phyloP scores from a whole-genome alignment of 306 rosid genomes.

The Chamaecrista fasciculata region DNA sequence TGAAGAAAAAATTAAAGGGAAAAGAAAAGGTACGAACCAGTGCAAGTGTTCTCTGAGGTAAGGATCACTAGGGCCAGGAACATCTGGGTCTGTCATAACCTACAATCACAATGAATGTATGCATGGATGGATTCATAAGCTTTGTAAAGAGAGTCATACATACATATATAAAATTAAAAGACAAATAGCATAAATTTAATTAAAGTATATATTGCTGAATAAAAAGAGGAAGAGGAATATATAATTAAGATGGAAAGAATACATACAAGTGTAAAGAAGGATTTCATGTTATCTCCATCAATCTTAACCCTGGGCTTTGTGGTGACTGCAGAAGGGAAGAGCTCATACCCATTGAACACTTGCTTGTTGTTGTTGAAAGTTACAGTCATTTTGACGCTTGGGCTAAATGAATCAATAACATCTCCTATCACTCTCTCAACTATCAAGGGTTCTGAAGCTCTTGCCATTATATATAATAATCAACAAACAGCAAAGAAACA shows the following conservation, averaged over 20 bases:
- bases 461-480: slow-evolving; percentile 38
- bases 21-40: slow-evolving; percentile 45
- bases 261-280: slow-evolving; percentile 78
- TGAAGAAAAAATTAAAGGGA: too few relatives aligned
- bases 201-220: not conserved
- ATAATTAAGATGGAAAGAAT: not conserved
- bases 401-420: slow-evolving; percentile 68
- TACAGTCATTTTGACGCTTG: slow-evolving; percentile 50
- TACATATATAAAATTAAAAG: too few relatives aligned
- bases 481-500: not conserved
- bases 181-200: too few relatives aligned
- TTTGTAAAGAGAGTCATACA: not conserved
- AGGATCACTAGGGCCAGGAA: slow-evolving; percentile 94
- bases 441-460: slow-evolving; percentile 53
- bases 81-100: slow-evolving; percentile 89
- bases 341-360: slow-evolving; percentile 73
- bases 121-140: not conserved
- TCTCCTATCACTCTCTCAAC: slow-evolving; percentile 89
- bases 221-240: not conserved
- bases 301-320: slow-evolving; percentile 66
- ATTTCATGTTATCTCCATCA: slow-evolving; percentile 77
- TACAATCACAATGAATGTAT: slow-evolving; percentile 25
- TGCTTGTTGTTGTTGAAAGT: slow-evolving; percentile 60
- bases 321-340: slow-evolving; percentile 65
- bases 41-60: slow-evolving; percentile 78